These are phyloP conservation scores for Phycomyces blakesleeanus DNA, from an alignment of 192 early-diverging fungal species.

Conservation along the genomic window DNA sequence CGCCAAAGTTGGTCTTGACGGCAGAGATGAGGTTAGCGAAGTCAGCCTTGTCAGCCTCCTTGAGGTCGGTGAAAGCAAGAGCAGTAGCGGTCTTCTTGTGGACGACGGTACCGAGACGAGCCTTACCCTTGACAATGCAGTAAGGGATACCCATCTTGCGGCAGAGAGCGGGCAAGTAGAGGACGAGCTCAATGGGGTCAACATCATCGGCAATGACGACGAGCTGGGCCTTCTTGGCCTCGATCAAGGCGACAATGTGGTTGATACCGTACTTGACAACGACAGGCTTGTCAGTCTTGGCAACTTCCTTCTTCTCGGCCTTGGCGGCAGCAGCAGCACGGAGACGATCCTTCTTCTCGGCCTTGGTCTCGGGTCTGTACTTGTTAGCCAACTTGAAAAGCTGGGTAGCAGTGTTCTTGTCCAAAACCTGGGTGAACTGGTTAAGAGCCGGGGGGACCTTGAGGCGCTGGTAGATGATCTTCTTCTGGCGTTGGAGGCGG, in stretches of 20 bases:
- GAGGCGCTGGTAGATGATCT: slow-evolving; percentile 95
- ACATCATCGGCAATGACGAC: slow-evolving; percentile 99
- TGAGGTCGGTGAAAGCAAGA: slow-evolving; percentile 89
- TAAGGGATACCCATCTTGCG: slow-evolving; percentile 99
- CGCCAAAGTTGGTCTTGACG: slow-evolving; percentile 93
- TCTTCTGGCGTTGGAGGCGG: slow-evolving; percentile 97
- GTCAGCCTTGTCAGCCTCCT: slow-evolving; percentile 92
- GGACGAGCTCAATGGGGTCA: slow-evolving; percentile 98
- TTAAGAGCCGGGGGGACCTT: slow-evolving; percentile 99
- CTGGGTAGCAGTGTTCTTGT: slow-evolving; percentile 98
- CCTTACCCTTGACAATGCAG: slow-evolving; percentile 98
- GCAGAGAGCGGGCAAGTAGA: slow-evolving; percentile 99
- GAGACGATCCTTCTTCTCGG: slow-evolving; percentile 94
- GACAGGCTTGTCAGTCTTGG: slow-evolving; percentile 84
- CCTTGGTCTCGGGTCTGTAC: slow-evolving; percentile 98
- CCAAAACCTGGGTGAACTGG: slow-evolving; percentile 97
- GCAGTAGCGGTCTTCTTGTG: slow-evolving; percentile 99
- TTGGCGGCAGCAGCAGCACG: slow-evolving; percentile 81
- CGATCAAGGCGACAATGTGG: slow-evolving; percentile 96
- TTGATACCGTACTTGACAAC: slow-evolving; percentile 99
- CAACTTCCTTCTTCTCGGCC: slow-evolving; percentile 83
- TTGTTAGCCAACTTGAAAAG: slow-evolving; percentile 98
- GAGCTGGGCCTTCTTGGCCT: slow-evolving; percentile 98
- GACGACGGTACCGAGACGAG: slow-evolving; percentile 95
- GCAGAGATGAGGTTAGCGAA: slow-evolving; percentile 83